These are phyloP conservation scores for Vigna angularis DNA, from an alignment of 306 rosid species.

Conservation along the genomic window DNA sequence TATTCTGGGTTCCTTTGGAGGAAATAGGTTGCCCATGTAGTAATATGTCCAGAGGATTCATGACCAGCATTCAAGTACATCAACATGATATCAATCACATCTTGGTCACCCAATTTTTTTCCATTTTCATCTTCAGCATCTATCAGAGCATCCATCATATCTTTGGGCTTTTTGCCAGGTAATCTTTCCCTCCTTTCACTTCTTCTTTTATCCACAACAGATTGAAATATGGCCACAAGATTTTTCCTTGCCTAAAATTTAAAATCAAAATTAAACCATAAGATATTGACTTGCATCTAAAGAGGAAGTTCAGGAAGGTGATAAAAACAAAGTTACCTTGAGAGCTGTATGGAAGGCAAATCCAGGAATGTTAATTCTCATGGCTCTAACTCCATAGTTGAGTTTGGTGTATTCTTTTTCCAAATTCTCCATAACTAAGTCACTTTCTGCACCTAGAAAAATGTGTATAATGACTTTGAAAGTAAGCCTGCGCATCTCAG, in stretches of 20 bases:
- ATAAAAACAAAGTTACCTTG: slow-evolving; percentile 2
- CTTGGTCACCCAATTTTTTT: slow-evolving; percentile 64
- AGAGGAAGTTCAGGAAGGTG: too few relatives aligned
- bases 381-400: slow-evolving; percentile 73
- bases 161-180: slow-evolving; percentile 43
- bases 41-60: slow-evolving; percentile 88
- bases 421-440: slow-evolving; percentile 54
- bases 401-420: slow-evolving; percentile 69
- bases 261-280: neutral
- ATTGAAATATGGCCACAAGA: slow-evolving; percentile 57
- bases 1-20: slow-evolving; percentile 59
- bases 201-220: slow-evolving; percentile 58
- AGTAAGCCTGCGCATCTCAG: slow-evolving; percentile 62
- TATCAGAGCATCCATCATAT: slow-evolving; percentile 84
- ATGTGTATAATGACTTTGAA: slow-evolving; percentile 69
- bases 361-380: slow-evolving; percentile 77
- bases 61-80: slow-evolving; percentile 97
- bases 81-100: slow-evolving; percentile 74
- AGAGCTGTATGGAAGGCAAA: slow-evolving; percentile 71
- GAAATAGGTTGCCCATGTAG: slow-evolving; percentile 75
- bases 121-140: slow-evolving; percentile 79
- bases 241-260: slow-evolving; percentile 61
- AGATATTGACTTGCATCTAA: too few relatives aligned
- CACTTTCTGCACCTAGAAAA: slow-evolving; percentile 66
- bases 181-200: slow-evolving; percentile 4